phyloP scores from a whole-genome alignment of 2,329 filamentous ascomycete genomes.

The Alternaria metachromatica region DNA sequence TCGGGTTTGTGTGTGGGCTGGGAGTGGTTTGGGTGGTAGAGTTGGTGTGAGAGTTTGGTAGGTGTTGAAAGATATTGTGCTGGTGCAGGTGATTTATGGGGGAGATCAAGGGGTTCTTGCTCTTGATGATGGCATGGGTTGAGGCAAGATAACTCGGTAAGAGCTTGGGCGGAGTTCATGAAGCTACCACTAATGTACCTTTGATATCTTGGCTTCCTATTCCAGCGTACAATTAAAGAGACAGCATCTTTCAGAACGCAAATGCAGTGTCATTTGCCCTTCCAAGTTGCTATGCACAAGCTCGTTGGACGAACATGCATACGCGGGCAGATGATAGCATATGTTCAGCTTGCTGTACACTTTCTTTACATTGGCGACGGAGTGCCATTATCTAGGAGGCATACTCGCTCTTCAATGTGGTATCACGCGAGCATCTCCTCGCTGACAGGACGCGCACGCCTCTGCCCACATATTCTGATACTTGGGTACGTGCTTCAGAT shows the following conservation, averaged over 20 bases:
- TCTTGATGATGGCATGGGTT: not conserved
- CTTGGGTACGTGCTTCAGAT: not conserved
- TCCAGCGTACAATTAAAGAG: too few species aligned
- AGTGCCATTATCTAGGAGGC: not conserved
- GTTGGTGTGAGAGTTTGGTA: not conserved
- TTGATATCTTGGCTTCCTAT: not conserved
- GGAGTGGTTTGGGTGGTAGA: not conserved
- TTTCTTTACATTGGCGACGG: not conserved
- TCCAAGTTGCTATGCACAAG: not conserved
- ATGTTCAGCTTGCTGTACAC: not conserved
- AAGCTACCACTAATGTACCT: too few species aligned
- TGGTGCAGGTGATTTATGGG: not conserved
- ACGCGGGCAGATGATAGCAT: not conserved
- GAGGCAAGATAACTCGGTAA: not conserved
- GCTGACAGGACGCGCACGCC: conserved; percentile 3
- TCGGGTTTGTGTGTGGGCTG: not conserved
- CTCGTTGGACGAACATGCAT: not conserved
- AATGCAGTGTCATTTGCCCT: not conserved
- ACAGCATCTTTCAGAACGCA: not conserved
- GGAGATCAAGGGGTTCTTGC: not conserved
- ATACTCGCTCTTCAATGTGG: not conserved
- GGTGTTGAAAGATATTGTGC: not conserved
- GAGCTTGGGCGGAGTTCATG: not conserved
- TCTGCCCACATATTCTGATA: not conserved
- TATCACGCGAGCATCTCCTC: not conserved